Conservation (phyloP, 164 flowering plant species). For the Malania oleifera region DNA sequence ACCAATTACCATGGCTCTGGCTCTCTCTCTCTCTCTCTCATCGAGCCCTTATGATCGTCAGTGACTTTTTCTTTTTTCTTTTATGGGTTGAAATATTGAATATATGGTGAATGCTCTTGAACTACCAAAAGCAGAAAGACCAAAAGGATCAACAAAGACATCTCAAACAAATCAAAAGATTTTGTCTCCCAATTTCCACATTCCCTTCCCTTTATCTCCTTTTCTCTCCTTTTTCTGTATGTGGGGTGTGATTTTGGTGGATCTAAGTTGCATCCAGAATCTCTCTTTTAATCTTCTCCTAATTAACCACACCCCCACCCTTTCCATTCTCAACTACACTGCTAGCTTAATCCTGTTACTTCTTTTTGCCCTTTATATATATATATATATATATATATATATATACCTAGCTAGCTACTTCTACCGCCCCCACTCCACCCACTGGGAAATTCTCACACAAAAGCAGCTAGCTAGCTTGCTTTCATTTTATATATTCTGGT, state of each 20-base stretch:
- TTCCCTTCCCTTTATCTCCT: conserved; percentile 19
- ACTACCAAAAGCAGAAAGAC: conserved; percentile 22
- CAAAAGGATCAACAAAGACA: conserved; percentile 27
- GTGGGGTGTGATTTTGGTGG: conserved; percentile 11
- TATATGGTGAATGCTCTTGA: conserved; percentile 15
- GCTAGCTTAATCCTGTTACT: conserved; percentile 10
- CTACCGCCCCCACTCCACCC: too few relatives aligned
- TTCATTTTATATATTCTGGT: too few relatives aligned
- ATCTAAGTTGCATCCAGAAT: conserved; percentile 16
- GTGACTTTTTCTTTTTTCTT: conserved; percentile 5
- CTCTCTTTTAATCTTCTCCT: conserved; percentile 15
- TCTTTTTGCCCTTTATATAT: too few relatives aligned
- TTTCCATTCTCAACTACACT: conserved; percentile 12
- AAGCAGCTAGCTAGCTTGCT: too few relatives aligned
- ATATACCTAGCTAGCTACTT: too few relatives aligned
- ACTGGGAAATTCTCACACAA: too few relatives aligned
- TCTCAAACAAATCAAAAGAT: conserved; percentile 27
- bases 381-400: too few relatives aligned
- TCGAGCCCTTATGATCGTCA: conserved; percentile 6
- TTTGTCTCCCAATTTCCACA: conserved; percentile 34
- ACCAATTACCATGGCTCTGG: conserved; percentile 9
- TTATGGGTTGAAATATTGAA: conserved; percentile 24
- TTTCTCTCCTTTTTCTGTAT: conserved; percentile 13
- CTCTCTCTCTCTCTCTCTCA: not conserved
- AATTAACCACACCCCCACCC: too few relatives aligned